Percentiles rank a stretch among this genome's conserved stretches.
Evolutionary conservation across 495 filamentous ascomycete genomes (phyloP).

Genomic region (Hyphodiscus hymeniophilus): DNA sequence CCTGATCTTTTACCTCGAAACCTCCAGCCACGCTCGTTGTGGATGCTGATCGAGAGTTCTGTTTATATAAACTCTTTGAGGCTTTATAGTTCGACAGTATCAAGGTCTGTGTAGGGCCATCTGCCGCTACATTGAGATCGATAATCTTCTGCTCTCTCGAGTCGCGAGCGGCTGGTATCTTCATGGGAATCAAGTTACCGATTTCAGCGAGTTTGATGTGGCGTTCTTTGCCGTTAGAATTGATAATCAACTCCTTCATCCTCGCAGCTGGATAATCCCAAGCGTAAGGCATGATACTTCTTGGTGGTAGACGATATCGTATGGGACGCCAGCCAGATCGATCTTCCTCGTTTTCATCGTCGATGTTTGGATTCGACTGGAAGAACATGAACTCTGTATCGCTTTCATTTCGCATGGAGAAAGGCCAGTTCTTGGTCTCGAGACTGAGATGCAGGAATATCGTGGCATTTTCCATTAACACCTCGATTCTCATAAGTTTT

Average conservation of each 20-base stretch:
- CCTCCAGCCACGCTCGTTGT: constrained; percentile 53
- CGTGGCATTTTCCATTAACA: constrained; percentile 84
- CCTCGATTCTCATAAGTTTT: constrained; percentile 76
- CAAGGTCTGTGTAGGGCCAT: constrained; percentile 90
- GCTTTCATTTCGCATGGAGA: constrained; percentile 96
- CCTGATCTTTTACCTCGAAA: constrained; percentile 89
- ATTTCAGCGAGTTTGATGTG: constrained; percentile 94
- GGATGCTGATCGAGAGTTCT: constrained; percentile 50
- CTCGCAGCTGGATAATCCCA: constrained; percentile 99
- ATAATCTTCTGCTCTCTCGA: constrained; percentile 63
- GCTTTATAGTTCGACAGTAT: constrained; percentile 90
- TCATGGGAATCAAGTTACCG: constrained; percentile 88
- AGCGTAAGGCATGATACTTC: constrained; percentile 98
- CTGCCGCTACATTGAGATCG: constrained; percentile 90
- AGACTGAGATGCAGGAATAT: constrained; percentile 86
- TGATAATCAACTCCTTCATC: constrained; percentile 82
- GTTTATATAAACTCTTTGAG: constrained; percentile 91
- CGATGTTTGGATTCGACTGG: constrained; percentile 62
- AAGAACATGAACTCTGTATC: constrained; percentile 93
- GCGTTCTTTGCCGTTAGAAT: constrained; percentile 67
- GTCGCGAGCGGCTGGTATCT: constrained; percentile 46
- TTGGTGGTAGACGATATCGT: constrained; percentile 82
- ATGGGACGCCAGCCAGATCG: constrained; percentile 81
- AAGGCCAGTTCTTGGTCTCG: constrained; percentile 93
- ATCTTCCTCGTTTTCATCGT: constrained; percentile 80